Evolutionary conservation across 129 eudicot species (phyloP).

Genomic region (Heracleum sosnowskyi): DNA sequence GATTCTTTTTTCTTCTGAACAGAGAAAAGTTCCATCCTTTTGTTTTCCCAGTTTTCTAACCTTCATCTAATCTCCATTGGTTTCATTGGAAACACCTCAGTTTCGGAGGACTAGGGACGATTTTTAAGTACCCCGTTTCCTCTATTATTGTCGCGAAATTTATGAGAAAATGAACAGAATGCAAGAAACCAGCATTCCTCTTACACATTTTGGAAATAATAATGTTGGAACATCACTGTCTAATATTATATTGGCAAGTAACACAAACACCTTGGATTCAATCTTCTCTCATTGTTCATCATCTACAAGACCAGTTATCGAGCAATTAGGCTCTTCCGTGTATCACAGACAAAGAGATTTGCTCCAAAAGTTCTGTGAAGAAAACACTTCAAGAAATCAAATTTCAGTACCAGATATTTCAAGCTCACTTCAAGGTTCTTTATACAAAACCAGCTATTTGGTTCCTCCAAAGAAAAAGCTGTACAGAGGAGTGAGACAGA

Average conservation of each 20-base stretch:
- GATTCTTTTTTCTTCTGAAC: conserved; percentile 13
- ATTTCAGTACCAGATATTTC: background rate
- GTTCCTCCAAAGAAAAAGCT: conserved; percentile 61
- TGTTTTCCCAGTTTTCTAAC: no score
- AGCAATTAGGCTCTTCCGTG: conserved; percentile 68
- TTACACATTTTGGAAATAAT: conserved; percentile 5
- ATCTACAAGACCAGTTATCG: conserved; percentile 23
- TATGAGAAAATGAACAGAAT: conserved; percentile 22
- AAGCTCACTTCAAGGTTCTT: conserved; percentile 15
- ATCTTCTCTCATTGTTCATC: conserved; percentile 46
- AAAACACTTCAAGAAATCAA: conserved; percentile 25
- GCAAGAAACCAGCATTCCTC: conserved; percentile 29
- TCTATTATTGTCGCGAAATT: conserved; percentile 21
- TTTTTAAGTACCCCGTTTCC: conserved; percentile 41
- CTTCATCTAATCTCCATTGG: background rate
- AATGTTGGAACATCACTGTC: conserved; percentile 53
- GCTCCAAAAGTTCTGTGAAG: conserved; percentile 47
- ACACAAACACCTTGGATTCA: conserved; percentile 46
- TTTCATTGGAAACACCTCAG: background rate
- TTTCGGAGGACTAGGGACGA: conserved; percentile 23
- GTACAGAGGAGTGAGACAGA: conserved; percentile 94
- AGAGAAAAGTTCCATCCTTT: conserved; percentile 8
- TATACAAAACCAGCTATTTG: conserved; percentile 9
- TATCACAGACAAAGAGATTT: conserved; percentile 70
- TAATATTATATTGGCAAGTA: conserved; percentile 51